A percentile compares a stretch with the other conserved stretches of the same genome.
Conservation (phyloP, 1,139 yeast genomes). For the Scheffersomyces parashehatae region DNA sequence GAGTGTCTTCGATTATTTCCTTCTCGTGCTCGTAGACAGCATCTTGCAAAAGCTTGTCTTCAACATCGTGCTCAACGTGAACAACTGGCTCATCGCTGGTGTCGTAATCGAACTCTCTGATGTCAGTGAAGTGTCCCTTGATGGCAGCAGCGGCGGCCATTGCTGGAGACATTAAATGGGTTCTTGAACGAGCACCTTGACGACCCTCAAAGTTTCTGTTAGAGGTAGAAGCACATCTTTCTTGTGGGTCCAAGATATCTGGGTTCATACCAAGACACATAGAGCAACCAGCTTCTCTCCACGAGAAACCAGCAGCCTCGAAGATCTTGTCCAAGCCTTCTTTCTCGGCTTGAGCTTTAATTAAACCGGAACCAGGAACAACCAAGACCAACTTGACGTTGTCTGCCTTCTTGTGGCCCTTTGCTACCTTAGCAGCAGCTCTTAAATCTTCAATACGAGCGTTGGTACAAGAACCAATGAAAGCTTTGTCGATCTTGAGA, state of each 20-base stretch:
- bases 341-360: conserved; percentile 86
- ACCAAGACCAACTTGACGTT: conserved; percentile 81
- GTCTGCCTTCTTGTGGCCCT: conserved; percentile 85
- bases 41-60: conserved; percentile 60
- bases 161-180: conserved; percentile 97
- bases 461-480: conserved; percentile 97
- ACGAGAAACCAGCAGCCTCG: conserved; percentile 88
- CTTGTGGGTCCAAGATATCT: conserved; percentile 89
- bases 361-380: conserved; percentile 97
- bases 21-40: conserved; percentile 74
- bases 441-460: conserved; percentile 96
- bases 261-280: conserved; percentile 99
- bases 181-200: conserved; percentile 96
- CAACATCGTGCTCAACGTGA: conserved; percentile 52
- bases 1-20: conserved; percentile 46
- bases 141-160: conserved; percentile 99
- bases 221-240: conserved; percentile 97
- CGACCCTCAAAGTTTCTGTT: conserved; percentile 99
- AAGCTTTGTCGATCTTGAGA: conserved; percentile 83
- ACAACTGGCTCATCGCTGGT: conserved; percentile 63
- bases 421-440: conserved; percentile 90
- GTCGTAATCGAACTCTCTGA: conserved; percentile 73
- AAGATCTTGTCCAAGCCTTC: conserved; percentile 94
- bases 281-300: conserved; percentile 99
- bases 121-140: conserved; percentile 86